Conservation (phyloP, 2,329 filamentous ascomycete genomes). For the Ascochyta fabae region DNA sequence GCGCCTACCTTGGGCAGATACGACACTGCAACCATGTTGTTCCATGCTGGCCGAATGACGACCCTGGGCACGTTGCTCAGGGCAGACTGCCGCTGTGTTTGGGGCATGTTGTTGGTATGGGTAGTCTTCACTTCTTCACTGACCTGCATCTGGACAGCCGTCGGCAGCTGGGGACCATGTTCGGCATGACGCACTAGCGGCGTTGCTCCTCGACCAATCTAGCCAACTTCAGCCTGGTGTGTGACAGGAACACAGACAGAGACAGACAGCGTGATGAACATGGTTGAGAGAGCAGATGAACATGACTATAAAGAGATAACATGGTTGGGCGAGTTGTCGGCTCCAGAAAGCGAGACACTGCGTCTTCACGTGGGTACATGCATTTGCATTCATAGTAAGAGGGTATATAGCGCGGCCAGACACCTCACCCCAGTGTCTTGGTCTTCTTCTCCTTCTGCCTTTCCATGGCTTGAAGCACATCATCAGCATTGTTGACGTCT, state of each 20-base stretch:
- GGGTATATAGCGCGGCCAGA: constrained; percentile 5
- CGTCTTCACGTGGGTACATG: background rate
- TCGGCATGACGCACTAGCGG: constrained; percentile 14
- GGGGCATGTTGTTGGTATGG: constrained; percentile 30
- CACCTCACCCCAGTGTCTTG: constrained; percentile 21
- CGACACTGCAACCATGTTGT: constrained; percentile 33
- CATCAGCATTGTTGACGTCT: constrained; percentile 76
- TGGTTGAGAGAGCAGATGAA: background rate
- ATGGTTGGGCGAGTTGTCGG: no score
- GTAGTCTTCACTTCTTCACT: background rate
- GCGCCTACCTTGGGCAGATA: constrained; percentile 42
- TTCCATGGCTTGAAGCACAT: constrained; percentile 82
- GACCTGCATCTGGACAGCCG: background rate
- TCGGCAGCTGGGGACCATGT: background rate
- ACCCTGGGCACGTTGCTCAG: constrained; percentile 33
- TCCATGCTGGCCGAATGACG: constrained; percentile 37
- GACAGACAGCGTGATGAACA: background rate
- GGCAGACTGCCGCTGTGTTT: constrained; percentile 44
- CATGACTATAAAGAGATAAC: background rate
- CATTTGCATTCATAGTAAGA: background rate
- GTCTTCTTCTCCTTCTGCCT: constrained; percentile 57
- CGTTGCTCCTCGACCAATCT: no score
- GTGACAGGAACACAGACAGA: background rate
- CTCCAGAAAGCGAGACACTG: background rate
- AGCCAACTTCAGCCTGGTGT: background rate